These are phyloP conservation scores for Penicillium sp. DNA, from an alignment of 2,329 filamentous ascomycete genomes.

Conservation along the genomic window DNA sequence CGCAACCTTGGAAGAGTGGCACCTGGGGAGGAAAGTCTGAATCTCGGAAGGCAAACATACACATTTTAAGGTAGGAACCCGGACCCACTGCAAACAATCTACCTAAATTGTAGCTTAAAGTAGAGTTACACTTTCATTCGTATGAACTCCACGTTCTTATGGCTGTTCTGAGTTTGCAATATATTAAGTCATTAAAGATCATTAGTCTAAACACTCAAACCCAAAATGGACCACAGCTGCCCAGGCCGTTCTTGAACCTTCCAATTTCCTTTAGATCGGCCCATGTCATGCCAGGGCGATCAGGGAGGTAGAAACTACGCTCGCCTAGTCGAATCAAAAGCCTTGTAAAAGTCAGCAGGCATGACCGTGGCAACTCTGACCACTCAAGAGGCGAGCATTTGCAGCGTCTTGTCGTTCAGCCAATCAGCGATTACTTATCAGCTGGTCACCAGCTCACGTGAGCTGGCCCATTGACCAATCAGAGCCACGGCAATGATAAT, in stretches of 20 bases:
- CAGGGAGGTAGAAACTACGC: neutral
- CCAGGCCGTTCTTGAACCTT: neutral
- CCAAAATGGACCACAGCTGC: neutral
- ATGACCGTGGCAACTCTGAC: neutral
- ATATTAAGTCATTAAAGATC: no score
- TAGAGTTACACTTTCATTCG: neutral
- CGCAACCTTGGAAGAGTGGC: neutral
- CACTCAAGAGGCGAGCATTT: constrained; percentile 4
- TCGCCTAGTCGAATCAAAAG: neutral
- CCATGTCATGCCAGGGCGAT: neutral
- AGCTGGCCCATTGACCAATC: constrained; percentile 16
- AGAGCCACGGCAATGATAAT: constrained; percentile 29
- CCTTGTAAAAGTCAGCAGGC: neutral
- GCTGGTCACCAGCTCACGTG: constrained; percentile 3
- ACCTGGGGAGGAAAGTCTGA: neutral
- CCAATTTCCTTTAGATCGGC: neutral
- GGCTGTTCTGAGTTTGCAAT: neutral
- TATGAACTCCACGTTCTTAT: no score
- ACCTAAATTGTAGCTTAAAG: neutral
- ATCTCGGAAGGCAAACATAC: neutral
- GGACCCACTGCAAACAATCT: neutral
- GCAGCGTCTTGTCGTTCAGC: neutral
- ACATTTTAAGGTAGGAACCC: neutral
- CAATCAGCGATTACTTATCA: constrained; percentile 11
- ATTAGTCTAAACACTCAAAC: no score